Evolutionary conservation across 495 filamentous ascomycete species (phyloP).

Genomic region (Collariella sp.): DNA sequence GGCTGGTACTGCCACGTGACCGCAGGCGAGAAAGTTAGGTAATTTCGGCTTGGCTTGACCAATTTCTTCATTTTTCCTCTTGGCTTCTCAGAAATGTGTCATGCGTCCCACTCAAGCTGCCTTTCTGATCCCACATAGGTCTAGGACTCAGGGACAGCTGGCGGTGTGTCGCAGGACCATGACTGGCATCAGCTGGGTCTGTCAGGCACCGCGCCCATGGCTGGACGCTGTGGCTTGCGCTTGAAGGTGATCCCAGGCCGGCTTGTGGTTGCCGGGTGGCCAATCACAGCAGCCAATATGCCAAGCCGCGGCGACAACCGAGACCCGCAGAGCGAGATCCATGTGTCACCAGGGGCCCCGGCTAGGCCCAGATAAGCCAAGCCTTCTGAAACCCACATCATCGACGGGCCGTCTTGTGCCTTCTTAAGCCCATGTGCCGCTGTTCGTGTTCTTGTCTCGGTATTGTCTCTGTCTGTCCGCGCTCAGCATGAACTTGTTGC

Average conservation of each 20-base stretch:
- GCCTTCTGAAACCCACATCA: neutral
- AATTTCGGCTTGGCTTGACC: neutral
- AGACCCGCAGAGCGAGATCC: neutral
- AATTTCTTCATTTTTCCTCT: neutral
- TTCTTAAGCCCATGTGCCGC: neutral
- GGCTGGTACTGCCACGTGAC: neutral
- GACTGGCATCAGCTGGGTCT: neutral
- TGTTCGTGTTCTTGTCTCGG: neutral
- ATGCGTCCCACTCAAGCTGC: neutral
- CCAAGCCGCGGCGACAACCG: neutral
- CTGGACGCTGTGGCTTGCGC: neutral
- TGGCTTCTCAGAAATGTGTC: neutral
- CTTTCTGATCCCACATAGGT: neutral
- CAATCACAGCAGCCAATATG: neutral
- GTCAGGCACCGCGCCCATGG: neutral
- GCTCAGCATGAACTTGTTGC: neutral
- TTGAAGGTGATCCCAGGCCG: neutral
- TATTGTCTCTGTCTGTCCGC: neutral
- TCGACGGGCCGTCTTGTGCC: neutral
- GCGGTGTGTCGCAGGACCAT: neutral
- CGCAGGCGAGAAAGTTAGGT: neutral
- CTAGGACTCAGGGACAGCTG: neutral
- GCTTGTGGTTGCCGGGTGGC: neutral
- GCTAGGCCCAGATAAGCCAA: constrained; percentile 3
- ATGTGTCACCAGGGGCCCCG: neutral